Percentiles rank a stretch among this genome's conserved stretches.
These are phyloP conservation scores for Fusarium citri DNA, from an alignment of 2,329 filamentous ascomycete genomes.

Conservation along the genomic window DNA sequence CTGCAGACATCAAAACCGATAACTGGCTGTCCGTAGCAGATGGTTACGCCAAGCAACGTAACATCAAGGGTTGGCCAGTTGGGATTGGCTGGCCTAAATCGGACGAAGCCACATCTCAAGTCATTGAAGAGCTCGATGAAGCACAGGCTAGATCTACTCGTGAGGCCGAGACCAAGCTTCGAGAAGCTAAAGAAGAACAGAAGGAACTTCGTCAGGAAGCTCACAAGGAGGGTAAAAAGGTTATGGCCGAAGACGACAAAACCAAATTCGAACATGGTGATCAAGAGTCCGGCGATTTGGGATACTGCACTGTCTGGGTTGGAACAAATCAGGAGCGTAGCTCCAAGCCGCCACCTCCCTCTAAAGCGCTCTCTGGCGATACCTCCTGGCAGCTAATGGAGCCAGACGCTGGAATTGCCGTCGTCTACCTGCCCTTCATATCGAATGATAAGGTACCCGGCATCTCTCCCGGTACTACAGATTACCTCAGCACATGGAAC, in stretches of 20 bases:
- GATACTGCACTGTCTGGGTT: conserved; percentile 96
- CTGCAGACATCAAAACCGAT: conserved; percentile 90
- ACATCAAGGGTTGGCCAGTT: conserved; percentile 93
- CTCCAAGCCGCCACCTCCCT: conserved; percentile 62
- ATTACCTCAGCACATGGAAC: conserved; percentile 97
- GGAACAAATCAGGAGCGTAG: conserved; percentile 82
- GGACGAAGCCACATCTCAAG: conserved; percentile 67
- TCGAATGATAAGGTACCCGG: conserved; percentile 82
- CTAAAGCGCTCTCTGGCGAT: conserved; percentile 69
- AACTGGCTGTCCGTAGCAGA: conserved; percentile 97
- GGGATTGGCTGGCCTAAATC: conserved; percentile 91
- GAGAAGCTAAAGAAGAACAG: conserved; percentile 67
- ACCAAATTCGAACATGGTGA: conserved; percentile 56
- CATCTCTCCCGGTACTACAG: conserved; percentile 84
- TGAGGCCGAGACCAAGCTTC: conserved; percentile 73
- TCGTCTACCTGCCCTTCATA: conserved; percentile 91
- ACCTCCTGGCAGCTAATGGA: conserved; percentile 75
- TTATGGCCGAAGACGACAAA: conserved; percentile 47
- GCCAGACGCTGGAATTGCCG: conserved; percentile 84
- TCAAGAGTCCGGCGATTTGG: conserved; percentile 71
- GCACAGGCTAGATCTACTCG: conserved; percentile 71
- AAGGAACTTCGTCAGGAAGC: conserved; percentile 45
- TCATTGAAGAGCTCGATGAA: conserved; percentile 71
- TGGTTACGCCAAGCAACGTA: conserved; percentile 89
- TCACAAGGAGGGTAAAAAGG: conserved; percentile 39